phyloP scores from a whole-genome alignment of 805 yeast genomes.

The Metschnikowia kunwiensis region DNA sequence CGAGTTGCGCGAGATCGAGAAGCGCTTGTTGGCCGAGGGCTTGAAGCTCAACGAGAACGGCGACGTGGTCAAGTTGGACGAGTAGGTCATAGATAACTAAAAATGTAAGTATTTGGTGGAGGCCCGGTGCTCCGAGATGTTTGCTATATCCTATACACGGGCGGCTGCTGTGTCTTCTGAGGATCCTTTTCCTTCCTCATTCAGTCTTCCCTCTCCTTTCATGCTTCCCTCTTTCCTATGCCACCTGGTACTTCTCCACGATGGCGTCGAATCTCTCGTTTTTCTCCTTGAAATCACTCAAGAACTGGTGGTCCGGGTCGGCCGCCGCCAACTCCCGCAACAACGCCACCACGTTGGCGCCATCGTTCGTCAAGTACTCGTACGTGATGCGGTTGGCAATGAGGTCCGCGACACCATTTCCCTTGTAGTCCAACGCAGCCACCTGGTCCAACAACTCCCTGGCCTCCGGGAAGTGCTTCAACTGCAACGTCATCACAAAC shows the following conservation, averaged over 20 bases:
- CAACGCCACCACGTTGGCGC: constrained; percentile 45
- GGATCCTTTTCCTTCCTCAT: no score
- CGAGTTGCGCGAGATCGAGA: constrained; percentile 80
- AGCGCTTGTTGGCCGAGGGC: constrained; percentile 60
- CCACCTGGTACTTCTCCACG: constrained; percentile 51
- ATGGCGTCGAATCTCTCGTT: constrained; percentile 64
- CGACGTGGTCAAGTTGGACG: constrained; percentile 19
- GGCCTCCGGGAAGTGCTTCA: constrained; percentile 81
- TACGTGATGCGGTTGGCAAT: constrained; percentile 65
- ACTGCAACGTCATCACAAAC: constrained; percentile 72
- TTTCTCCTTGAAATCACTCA: constrained; percentile 60
- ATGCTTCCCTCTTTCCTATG: background rate
- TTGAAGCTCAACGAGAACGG: constrained; percentile 34
- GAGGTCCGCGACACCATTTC: constrained; percentile 37
- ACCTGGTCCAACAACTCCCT: constrained; percentile 51
- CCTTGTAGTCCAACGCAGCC: constrained; percentile 38
- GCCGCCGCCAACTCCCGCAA: constrained; percentile 44
- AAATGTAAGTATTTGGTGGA: no score
- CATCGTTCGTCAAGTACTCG: constrained; percentile 44
- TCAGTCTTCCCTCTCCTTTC: no score
- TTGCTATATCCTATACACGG: no score
- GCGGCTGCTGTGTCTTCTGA: no score
- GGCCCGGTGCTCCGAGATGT: no score
- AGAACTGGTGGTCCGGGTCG: constrained; percentile 55
- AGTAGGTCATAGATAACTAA: constrained; percentile 3